Base-by-base conservation (phyloP, 192 early-diverging fungal genomes). In the Linnemannia hyalina region DNA sequence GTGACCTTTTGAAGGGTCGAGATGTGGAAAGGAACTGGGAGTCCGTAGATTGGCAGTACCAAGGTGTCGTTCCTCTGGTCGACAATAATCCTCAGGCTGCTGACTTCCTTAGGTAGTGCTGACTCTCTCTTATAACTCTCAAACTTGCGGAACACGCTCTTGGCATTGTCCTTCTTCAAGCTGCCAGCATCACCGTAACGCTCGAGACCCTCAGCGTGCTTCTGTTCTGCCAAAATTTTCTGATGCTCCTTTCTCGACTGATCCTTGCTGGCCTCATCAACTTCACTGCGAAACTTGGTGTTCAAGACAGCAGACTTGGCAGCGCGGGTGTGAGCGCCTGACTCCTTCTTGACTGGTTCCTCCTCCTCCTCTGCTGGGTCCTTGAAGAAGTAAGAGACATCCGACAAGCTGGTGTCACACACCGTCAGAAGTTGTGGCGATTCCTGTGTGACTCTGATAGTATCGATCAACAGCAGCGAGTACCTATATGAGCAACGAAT, bases 21-120 rank as follows among this genome's bases (percentile, higher is more conserved):
- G 75, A 99, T 96, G 87, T 99, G 99, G 92, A 99, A 98, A 41
- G 99, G 99, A 20, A 99, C 99, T 3, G 98, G 94, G 86, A 96
- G 93, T 29, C 98, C 98, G 82, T 98, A 98, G 54, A 99, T 95
- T 10, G 99, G 99, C 68, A 99, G 88, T 54, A 99, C 93, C 63
- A 99, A 91, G 8, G 98, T 92, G 57, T 99, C 96, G 52, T 93
- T 94, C 44, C 93, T 93, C 73, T 92, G 90, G 89, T 99, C 99
- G 0, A 99, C 97, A 55, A 96, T 78, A 82, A 99, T 99, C 94
- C 92, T 89, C 73, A 96, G 88, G 71, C 95, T 91, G 76, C 92
- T 89, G 38, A 95, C 94, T 68, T 95, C 93, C 73, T 93, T 94
- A 11, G 99, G 99, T 68, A 99, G 82, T 36, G 94, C 92, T 0